Evolutionary conservation across 2,329 filamentous ascomycete genomes (phyloP).

Genomic region (Leptographium flavum): DNA sequence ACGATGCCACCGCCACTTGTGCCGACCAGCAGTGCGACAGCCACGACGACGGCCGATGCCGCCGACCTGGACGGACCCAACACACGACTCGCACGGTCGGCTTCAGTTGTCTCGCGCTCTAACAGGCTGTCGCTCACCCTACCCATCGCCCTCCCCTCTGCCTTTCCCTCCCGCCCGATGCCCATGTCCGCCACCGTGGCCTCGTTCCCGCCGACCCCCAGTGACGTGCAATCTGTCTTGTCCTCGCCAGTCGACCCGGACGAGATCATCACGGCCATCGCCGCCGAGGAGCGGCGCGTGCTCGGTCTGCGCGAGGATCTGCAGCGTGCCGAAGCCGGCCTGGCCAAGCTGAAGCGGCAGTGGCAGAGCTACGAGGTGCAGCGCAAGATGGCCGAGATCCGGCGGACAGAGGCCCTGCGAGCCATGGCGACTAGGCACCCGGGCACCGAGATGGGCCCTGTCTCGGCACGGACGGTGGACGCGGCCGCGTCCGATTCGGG

Average conservation of each 20-base stretch:
- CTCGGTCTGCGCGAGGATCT: constrained; percentile 86
- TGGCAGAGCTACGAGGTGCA: constrained; percentile 67
- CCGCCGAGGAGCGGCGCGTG: constrained; percentile 80
- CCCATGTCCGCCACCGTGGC: constrained; percentile 26
- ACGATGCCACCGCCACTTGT: constrained; percentile 18
- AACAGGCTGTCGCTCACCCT: constrained; percentile 48
- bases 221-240: constrained; percentile 25
- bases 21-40: neutral
- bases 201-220: constrained; percentile 36
- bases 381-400: constrained; percentile 57
- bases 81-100: constrained; percentile 34
- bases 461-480: neutral
- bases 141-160: constrained; percentile 42
- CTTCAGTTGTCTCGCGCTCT: constrained; percentile 37
- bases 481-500: neutral
- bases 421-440: constrained; percentile 17
- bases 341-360: constrained; percentile 65
- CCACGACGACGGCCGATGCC: too few species aligned
- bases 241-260: constrained; percentile 39
- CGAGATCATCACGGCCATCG: constrained; percentile 75
- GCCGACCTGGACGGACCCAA: constrained; percentile 12
- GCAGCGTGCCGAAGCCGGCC: constrained; percentile 62
- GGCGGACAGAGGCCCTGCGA: constrained; percentile 47
- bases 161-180: constrained; percentile 35
- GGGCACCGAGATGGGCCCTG: neutral